Evolutionary conservation across 2,329 filamentous ascomycete species (phyloP).

Genomic region (Zymoseptoria passerinii): DNA sequence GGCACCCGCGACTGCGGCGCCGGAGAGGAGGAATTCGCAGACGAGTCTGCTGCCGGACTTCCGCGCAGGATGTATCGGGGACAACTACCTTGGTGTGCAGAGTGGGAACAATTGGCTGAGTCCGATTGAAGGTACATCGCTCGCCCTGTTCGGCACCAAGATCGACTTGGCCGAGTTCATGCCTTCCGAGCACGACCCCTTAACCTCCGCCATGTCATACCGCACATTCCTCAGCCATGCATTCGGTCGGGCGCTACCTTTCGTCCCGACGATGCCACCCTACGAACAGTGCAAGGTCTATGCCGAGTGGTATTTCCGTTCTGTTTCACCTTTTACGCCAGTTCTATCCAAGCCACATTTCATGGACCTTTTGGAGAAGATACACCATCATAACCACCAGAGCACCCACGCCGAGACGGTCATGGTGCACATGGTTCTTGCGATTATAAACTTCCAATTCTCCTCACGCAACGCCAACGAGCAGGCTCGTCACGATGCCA

Average conservation of each 20-base stretch:
- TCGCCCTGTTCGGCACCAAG: constrained; percentile 72
- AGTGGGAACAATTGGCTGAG: constrained; percentile 58
- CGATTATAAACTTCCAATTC: constrained; percentile 69
- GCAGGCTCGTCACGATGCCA: constrained; percentile 55
- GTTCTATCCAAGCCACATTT: constrained; percentile 70
- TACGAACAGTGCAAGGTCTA: constrained; percentile 59
- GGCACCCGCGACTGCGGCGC: neutral
- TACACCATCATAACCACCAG: constrained; percentile 57
- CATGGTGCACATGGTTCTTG: constrained; percentile 70
- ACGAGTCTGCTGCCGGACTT: constrained; percentile 36
- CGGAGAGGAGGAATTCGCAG: neutral
- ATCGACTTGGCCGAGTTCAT: constrained; percentile 70
- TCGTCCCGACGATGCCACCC: constrained; percentile 52
- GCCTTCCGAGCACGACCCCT: constrained; percentile 56
- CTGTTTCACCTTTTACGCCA: constrained; percentile 63
- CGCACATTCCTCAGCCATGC: constrained; percentile 59
- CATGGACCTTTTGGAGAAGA: constrained; percentile 55
- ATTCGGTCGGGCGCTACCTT: constrained; percentile 50
- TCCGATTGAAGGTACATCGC: constrained; percentile 64
- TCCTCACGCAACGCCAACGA: constrained; percentile 57
- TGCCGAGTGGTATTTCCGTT: constrained; percentile 66
- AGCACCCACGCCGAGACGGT: constrained; percentile 58
- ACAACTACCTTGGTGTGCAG: constrained; percentile 59
- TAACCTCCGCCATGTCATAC: constrained; percentile 56
- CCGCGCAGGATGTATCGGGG: constrained; percentile 42